Conservation (phyloP, 2,329 filamentous ascomycete species). For the Alternaria atra region DNA sequence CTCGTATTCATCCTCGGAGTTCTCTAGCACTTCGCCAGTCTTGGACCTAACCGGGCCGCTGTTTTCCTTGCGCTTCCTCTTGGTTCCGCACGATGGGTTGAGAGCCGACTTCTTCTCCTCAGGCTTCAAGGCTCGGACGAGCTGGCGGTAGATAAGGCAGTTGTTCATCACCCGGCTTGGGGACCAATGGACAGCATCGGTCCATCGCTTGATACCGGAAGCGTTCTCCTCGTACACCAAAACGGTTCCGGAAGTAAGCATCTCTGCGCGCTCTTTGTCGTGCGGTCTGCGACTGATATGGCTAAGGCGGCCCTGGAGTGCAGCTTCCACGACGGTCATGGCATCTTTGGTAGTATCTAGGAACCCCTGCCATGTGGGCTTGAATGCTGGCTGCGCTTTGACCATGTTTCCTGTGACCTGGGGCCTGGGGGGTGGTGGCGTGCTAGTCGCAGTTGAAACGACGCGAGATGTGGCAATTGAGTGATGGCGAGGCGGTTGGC, state of each 20-base stretch:
- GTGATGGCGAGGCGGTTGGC: conserved; percentile 39
- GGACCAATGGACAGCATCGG: conserved; percentile 89
- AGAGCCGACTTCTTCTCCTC: conserved; percentile 50
- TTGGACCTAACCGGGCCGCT: conserved; percentile 38
- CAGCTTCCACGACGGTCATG: conserved; percentile 81
- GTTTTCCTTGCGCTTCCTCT: conserved; percentile 50
- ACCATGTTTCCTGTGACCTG: conserved; percentile 41
- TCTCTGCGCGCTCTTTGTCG: conserved; percentile 77
- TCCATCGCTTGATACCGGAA: conserved; percentile 94
- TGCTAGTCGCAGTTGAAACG: conserved; percentile 33
- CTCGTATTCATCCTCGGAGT: conserved; percentile 48
- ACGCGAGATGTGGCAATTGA: conserved; percentile 44
- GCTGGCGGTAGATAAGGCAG: conserved; percentile 84
- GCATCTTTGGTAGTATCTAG: conserved; percentile 78
- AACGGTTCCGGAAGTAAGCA: conserved; percentile 85
- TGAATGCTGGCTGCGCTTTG: conserved; percentile 56
- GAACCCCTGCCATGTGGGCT: conserved; percentile 73
- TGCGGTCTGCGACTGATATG: conserved; percentile 87
- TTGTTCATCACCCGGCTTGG: conserved; percentile 86
- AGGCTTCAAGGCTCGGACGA: conserved; percentile 55
- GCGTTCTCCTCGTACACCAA: conserved; percentile 93
- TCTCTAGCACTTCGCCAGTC: conserved; percentile 40
- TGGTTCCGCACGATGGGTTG: conserved; percentile 47
- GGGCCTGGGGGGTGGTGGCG: conserved; percentile 41
- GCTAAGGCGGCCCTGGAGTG: conserved; percentile 72